Evolutionary conservation across 331 rosid species (phyloP).

Genomic region (Quercus lobata): DNA sequence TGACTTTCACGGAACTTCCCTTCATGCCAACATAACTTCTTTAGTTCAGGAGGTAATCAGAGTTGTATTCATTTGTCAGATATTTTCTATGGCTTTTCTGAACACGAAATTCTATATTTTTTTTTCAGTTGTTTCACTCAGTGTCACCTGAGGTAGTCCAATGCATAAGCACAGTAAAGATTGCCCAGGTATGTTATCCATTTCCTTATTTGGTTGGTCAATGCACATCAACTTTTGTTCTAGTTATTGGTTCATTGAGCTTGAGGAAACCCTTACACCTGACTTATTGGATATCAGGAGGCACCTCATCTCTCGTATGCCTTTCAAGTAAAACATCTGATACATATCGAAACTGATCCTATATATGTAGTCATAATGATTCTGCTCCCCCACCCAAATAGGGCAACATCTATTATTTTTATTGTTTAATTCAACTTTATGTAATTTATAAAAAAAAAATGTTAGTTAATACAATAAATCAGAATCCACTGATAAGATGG

Average conservation of each 20-base stretch:
- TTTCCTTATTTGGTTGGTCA: constrained; percentile 8
- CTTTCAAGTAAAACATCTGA: not conserved
- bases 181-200: constrained; percentile 70
- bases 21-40: constrained; percentile 37
- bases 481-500: not conserved
- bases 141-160: constrained; percentile 58
- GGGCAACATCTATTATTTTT: not conserved
- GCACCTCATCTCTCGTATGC: not conserved
- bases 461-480: not conserved
- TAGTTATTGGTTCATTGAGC: not conserved
- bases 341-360: not conserved
- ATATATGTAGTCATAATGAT: not conserved
- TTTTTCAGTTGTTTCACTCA: constrained; percentile 58
- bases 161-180: constrained; percentile 74
- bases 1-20: constrained; percentile 37
- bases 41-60: constrained; percentile 64
- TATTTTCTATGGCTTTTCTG: not conserved
- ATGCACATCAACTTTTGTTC: constrained; percentile 2
- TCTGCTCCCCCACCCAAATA: not conserved
- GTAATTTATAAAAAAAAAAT: not conserved
- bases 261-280: not conserved
- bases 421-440: not conserved
- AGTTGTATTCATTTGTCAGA: constrained; percentile 5
- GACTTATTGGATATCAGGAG: not conserved
- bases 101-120: not conserved